Conservation (phyloP, 805 yeast genomes). For the Hanseniaspora occidentalis region DNA sequence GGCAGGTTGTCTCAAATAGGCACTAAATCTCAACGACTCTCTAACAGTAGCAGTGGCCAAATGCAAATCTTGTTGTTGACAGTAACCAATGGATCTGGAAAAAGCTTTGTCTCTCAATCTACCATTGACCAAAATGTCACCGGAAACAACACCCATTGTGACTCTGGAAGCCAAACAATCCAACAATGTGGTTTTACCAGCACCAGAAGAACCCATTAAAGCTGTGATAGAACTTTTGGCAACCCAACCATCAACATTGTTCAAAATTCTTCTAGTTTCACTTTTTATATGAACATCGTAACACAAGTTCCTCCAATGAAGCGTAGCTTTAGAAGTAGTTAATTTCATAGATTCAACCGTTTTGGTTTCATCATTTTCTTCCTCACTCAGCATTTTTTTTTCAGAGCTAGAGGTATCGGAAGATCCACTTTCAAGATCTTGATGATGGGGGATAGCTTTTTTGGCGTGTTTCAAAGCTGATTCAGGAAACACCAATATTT, state of each 20-base stretch:
- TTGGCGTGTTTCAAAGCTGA: slow-evolving; percentile 34
- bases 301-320: slow-evolving; percentile 69
- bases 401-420: slow-evolving; percentile 4
- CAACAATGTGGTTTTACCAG: slow-evolving; percentile 66
- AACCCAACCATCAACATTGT: slow-evolving; percentile 69
- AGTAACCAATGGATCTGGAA: slow-evolving; percentile 54
- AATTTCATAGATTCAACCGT: slow-evolving; percentile 15
- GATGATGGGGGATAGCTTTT: slow-evolving; percentile 22
- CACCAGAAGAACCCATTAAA: slow-evolving; percentile 67
- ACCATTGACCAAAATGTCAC: slow-evolving; percentile 58
- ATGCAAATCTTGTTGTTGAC: slow-evolving; percentile 69
- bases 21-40: slow-evolving; percentile 58
- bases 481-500: slow-evolving; percentile 46
- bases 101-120: slow-evolving; percentile 45
- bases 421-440: slow-evolving; percentile 5
- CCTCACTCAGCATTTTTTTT: slow-evolving; percentile 3
- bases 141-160: slow-evolving; percentile 58
- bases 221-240: slow-evolving; percentile 77
- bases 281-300: slow-evolving; percentile 54
- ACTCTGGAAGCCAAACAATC: slow-evolving; percentile 62
- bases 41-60: slow-evolving; percentile 54
- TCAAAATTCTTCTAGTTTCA: slow-evolving; percentile 48
- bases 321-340: slow-evolving; percentile 33
- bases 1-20: slow-evolving; percentile 53
- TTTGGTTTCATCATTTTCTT: slow-evolving; percentile 1